Evolutionary conservation across 192 early-diverging fungal genomes (phyloP).

Genomic region (Coemansia sp.): DNA sequence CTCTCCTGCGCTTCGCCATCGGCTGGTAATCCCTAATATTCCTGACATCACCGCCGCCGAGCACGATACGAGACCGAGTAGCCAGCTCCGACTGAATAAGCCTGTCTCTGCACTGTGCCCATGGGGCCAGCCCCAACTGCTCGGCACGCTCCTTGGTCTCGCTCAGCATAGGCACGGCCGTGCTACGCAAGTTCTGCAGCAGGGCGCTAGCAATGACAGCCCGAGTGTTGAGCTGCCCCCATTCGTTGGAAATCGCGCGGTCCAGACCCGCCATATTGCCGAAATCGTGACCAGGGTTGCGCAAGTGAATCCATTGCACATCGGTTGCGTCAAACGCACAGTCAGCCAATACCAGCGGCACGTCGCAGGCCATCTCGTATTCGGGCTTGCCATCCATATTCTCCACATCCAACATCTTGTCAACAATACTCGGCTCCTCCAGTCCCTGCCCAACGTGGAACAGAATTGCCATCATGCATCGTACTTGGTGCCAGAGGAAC

Average conservation of each 20-base stretch:
- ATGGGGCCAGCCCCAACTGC: slow-evolving; percentile 6
- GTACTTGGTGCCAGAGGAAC: slow-evolving; percentile 97
- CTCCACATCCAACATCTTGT: slow-evolving; percentile 65
- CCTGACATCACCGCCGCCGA: slow-evolving; percentile 38
- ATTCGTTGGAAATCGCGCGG: slow-evolving; percentile 15
- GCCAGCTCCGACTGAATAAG: slow-evolving; percentile 6
- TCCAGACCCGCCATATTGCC: slow-evolving; percentile 34
- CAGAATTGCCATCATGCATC: slow-evolving; percentile 91
- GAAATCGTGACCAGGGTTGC: slow-evolving; percentile 17
- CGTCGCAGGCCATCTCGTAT: slow-evolving; percentile 90
- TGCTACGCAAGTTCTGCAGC: slow-evolving; percentile 32
- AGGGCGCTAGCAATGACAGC: slow-evolving; percentile 40
- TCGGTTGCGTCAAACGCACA: slow-evolving; percentile 65
- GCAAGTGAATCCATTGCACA: slow-evolving; percentile 62
- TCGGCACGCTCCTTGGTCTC: background rate
- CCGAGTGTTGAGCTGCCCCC: slow-evolving; percentile 38
- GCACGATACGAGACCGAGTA: background rate
- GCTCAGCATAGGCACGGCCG: slow-evolving; percentile 5
- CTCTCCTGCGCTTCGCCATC: slow-evolving; percentile 33
- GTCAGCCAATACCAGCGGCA: slow-evolving; percentile 86
- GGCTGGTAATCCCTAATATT: slow-evolving; percentile 36
- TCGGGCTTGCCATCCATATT: slow-evolving; percentile 70
- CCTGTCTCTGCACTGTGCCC: slow-evolving; percentile 20
- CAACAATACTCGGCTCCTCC: slow-evolving; percentile 71
- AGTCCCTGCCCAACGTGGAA: slow-evolving; percentile 79